Evolutionary conservation across 2,329 filamentous ascomycete species (phyloP), one percentile per base, ranked within the genome.

Genomic region (Venturia aucupariae): DNA sequence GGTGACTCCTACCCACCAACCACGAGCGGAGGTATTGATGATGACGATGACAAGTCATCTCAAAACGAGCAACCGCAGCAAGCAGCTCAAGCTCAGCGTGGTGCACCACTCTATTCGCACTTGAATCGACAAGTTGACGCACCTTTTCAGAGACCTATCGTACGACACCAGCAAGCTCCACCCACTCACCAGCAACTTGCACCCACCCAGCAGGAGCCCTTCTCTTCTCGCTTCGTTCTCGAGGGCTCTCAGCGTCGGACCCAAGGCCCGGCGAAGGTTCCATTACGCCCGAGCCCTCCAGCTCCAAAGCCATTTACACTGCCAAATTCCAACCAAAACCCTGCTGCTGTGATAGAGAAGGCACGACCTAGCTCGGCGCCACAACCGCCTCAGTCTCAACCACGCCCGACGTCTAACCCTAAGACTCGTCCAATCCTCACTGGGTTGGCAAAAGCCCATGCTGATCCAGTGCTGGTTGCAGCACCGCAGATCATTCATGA

Each of bases 1-100:
- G 35, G 38, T 38, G 57, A 51, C 19, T 41, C 62, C 48, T 51
- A 51, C 51, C 38, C 54, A 17, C 27, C 59, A 27, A 64, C 61
- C 8, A 65, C 60, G n/a, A 41, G 17, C n/a, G 54, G 64, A 24
- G 24, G 30, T 24, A 38, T 11, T n/a, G 46, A 51, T 30, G 22
- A 46, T 32, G 39, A 42, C 51, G 24, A 60, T 2, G 22, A 32
- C 30, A 24, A 35, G 22, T 13, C 15, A 51, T 19, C 35, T 35
- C 51, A 27, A 22, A 7, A 11, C 19, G 51, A 57, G 27, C 15
- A 57, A 57, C 30, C 3, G 1, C 27, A 57, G 10, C 51, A n/a
- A 10, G 13, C 48, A 30, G 48, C 24, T 54, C 48, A 27, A 35
- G 27, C 51, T 35, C 51, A 57, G 51, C 51, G 8, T 32, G 17